Evolutionary conservation across 176 grass and related monocot genomes (phyloP), one percentile per base, ranked within the genome.

Genomic region (Elaeis guineensis): DNA sequence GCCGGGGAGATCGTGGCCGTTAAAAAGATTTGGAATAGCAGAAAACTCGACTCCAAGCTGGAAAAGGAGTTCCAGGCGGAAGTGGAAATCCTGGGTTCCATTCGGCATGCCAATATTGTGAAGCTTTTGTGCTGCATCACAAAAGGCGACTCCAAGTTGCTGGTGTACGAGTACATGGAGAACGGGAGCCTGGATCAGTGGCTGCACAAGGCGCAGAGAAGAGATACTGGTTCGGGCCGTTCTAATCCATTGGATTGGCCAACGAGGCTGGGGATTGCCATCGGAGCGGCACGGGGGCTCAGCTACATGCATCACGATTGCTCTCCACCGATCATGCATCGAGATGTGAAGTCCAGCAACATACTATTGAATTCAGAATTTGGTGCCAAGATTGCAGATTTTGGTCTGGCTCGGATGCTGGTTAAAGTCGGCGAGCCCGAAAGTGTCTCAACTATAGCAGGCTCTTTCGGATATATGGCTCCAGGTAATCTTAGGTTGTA

Each of bases 271-370:
- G 55, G 74, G 55, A 75, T 96, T 6, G 83, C 86, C 11, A 63
- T 85, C 26, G 83, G 82, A 19, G 72, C 78, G 1, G 83, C 86
- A 25, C 62, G 28, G 69, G 91, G 91, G 17, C 74, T 96, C 61
- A 64, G 80, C 83, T 81, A 96, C 78, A 87, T 96, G 86, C 91
- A 96, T 72, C 75, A 90, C 4, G 83, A 84, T 30, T 87, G 80
- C 58, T 64, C 71, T 2, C 80, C 70, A 19, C 59, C 83, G 0
- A 72, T 90, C 17, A 77, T 96, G 20, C 91, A 96, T 65, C 79
- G 91, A 2, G 91, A 96, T 22, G 75, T 95, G 49, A 95, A 95
- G 77, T 82, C 91, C 51, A 90, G 86, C 76, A 95, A 95, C 70
- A 90, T 95, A 28, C 65, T 95, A 49, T 63, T 95, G 0, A 80